Base-by-base conservation (phyloP, 2,329 filamentous ascomycete genomes). In the Monosporascus sp. region DNA sequence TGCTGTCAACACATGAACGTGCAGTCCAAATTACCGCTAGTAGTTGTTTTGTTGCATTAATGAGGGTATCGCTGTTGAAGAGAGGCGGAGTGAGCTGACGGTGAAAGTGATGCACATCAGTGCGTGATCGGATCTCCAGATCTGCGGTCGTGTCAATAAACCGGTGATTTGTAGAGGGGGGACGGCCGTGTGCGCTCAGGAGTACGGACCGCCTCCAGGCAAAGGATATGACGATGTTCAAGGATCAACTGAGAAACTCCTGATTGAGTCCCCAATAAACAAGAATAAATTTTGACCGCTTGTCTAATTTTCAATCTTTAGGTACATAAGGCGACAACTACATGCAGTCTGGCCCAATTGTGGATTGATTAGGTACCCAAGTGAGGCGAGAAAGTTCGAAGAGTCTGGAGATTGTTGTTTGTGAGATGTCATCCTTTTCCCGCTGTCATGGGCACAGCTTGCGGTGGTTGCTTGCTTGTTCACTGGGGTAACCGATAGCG, bases 401-500 rank as follows among this genome's bases (percentile, higher is more conserved):
- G 31, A 35, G 7, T 5, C 31, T 41, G 38, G 38, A 17, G 24
- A n/a, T 11, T 48, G 24, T 17, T 48, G n/a, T 48, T 17, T 48
- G 38, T 52, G 38, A 31, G 51, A 51, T 57, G 50, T 5, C 31
- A 35, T 14, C 31, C 20, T 22, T 35, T 35, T 35, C 31, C 11
- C 5, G 4, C 31, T 14, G 31, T 14, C 31, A 31, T 35, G 3
- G 3, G 31, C 9, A 9, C 31, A 35, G 31, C 31, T 35, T 35
- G 11, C 11, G 31, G 31, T 35, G 8, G 9, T 31, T 50, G 41
- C 53, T 54, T 55, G 54, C 49, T 26, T 53, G 46, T 50, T 46
- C 49, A 40, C 62, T 58, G 58, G 60, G 58, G 62, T 63, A 66
- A 65, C 63, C 58, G 58, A 61, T 60, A 54, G 58, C 60, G 53